A percentile compares a stretch with the other conserved stretches of the same genome.
phyloP scores from a whole-genome alignment of 2,329 filamentous ascomycete genomes.

The Madurella fahalii region DNA sequence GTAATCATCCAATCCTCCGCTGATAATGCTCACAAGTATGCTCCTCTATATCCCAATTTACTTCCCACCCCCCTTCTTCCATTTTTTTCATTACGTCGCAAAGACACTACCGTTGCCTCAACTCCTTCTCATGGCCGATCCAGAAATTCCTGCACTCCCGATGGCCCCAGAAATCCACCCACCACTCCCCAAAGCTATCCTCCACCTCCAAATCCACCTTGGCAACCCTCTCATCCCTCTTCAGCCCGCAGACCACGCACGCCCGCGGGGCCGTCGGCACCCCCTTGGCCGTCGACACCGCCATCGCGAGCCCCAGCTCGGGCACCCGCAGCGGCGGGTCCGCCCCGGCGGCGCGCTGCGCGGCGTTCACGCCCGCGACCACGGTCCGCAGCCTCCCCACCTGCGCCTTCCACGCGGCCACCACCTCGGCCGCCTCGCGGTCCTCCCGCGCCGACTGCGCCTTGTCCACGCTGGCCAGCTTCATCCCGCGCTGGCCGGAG shows the following conservation, averaged over 20 bases:
- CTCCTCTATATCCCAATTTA: too few relatives aligned
- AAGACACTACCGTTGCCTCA: constrained; percentile 58
- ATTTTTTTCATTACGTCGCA: too few relatives aligned
- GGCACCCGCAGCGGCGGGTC: constrained; percentile 52
- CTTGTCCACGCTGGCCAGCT: constrained; percentile 80
- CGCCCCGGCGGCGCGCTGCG: constrained; percentile 27
- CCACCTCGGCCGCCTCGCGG: constrained; percentile 74
- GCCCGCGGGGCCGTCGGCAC: constrained; percentile 68
- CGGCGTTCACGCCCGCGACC: constrained; percentile 60
- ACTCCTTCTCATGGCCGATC: constrained; percentile 66
- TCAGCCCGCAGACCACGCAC: constrained; percentile 83
- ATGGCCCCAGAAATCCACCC: constrained; percentile 86
- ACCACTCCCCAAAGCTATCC: constrained; percentile 96
- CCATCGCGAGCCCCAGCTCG: constrained; percentile 47
- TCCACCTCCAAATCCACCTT: constrained; percentile 74
- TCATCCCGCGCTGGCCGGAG: constrained; percentile 70
- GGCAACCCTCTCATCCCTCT: constrained; percentile 75
- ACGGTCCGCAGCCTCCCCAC: constrained; percentile 71
- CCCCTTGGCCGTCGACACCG: constrained; percentile 65
- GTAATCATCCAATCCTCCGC: too few relatives aligned
- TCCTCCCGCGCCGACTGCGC: constrained; percentile 79
- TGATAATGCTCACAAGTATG: too few relatives aligned
- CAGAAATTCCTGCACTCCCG: constrained; percentile 79
- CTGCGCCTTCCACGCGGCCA: constrained; percentile 69
- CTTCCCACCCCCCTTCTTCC: too few relatives aligned